Conservation (phyloP, 2,329 filamentous ascomycete species). For the Ophiostoma quercus region DNA sequence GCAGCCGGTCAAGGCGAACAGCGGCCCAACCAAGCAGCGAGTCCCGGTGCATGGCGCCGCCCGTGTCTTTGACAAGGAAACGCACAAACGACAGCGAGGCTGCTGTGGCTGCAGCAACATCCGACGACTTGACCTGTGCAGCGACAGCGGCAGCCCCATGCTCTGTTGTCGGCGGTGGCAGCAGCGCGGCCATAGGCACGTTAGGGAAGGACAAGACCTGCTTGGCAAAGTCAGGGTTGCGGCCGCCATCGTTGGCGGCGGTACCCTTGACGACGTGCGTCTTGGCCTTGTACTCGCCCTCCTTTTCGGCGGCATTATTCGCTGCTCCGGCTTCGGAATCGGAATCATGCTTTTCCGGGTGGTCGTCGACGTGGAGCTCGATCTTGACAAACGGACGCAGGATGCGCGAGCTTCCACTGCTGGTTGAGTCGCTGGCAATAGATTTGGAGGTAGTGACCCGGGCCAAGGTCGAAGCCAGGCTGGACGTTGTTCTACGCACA, state of each 20-base stretch:
- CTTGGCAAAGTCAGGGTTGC: slow-evolving; percentile 57
- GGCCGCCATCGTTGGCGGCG: slow-evolving; percentile 44
- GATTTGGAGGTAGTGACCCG: neutral
- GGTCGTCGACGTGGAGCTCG: slow-evolving; percentile 72
- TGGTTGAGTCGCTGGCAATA: neutral
- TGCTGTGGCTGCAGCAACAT: slow-evolving; percentile 47
- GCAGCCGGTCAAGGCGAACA: slow-evolving; percentile 74
- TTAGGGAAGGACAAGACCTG: slow-evolving; percentile 54
- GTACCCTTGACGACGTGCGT: slow-evolving; percentile 38
- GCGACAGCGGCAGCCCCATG: neutral
- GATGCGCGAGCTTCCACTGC: slow-evolving; percentile 28
- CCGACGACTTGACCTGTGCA: neutral
- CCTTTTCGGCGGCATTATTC: slow-evolving; percentile 48
- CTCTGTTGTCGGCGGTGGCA: slow-evolving; percentile 9
- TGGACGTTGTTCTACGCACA: neutral
- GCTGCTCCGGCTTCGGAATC: slow-evolving; percentile 35
- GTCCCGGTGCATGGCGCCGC: slow-evolving; percentile 68
- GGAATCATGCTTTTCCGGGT: slow-evolving; percentile 7
- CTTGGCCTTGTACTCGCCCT: slow-evolving; percentile 49
- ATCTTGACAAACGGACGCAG: slow-evolving; percentile 80
- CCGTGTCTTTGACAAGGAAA: slow-evolving; percentile 76
- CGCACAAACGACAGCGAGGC: slow-evolving; percentile 68
- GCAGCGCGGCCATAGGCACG: slow-evolving; percentile 38
- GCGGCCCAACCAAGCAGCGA: slow-evolving; percentile 83
- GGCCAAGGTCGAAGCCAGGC: neutral